Conservation (phyloP, 2,329 filamentous ascomycete species). For the Sclerotinia subarctica region DNA sequence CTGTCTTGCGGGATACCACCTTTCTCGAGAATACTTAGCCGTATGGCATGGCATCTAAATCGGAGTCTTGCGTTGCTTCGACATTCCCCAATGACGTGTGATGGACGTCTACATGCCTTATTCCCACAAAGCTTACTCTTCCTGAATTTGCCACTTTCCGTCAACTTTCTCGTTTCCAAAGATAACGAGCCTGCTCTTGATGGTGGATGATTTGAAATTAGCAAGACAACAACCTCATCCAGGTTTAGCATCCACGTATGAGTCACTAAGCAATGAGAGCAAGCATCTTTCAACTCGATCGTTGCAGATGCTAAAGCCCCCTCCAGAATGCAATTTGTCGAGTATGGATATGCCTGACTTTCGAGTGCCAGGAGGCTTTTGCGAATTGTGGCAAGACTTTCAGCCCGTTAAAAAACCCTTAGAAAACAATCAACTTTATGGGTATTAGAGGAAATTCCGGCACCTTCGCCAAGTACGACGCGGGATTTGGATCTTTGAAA, state of each 20-base stretch:
- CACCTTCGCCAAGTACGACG: not conserved
- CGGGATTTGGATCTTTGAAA: not conserved
- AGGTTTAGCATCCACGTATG: not conserved
- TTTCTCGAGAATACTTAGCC: not conserved
- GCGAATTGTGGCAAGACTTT: not conserved
- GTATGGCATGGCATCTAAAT: not conserved
- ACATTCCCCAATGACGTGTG: not conserved
- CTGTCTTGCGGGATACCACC: not conserved
- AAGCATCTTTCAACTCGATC: not conserved
- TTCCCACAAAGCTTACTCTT: constrained; percentile 10
- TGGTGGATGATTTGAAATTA: not conserved
- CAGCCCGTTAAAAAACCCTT: not conserved
- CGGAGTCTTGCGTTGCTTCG: not conserved
- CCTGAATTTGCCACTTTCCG: not conserved
- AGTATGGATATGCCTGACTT: not conserved
- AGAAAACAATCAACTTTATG: not conserved
- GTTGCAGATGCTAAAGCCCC: not conserved
- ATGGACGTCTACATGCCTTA: not conserved
- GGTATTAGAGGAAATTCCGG: not conserved
- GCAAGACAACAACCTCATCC: not conserved
- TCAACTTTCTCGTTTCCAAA: not conserved
- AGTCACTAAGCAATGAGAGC: not conserved
- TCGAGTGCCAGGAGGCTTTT: not conserved
- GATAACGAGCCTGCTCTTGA: not conserved
- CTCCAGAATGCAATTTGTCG: not conserved